phyloP scores from a whole-genome alignment of 2,329 filamentous ascomycete species.

The Cladosporium oxysporum region DNA sequence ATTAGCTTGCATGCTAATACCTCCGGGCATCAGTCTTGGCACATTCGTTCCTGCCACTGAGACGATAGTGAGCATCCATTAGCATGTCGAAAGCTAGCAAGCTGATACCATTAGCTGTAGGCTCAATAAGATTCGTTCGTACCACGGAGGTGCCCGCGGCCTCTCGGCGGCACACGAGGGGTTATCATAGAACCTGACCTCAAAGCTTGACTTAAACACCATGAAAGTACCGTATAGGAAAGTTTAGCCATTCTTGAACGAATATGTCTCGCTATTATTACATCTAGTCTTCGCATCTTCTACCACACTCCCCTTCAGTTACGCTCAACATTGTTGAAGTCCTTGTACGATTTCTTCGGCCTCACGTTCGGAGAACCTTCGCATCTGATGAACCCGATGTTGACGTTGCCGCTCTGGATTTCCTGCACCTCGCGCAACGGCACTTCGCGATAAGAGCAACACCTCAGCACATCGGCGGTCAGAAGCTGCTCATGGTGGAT shows the following conservation, averaged over 20 bases:
- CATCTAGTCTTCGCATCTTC: not conserved
- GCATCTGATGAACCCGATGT: not conserved
- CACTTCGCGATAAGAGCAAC: not conserved
- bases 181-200: not conserved
- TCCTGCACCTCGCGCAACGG: not conserved
- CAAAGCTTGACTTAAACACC: not conserved
- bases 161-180: not conserved
- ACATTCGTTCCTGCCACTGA: not conserved
- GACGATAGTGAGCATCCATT: not conserved
- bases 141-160: not conserved
- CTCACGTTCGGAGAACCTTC: not conserved
- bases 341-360: conserved; percentile 13
- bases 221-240: not conserved
- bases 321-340: not conserved
- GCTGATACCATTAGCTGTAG: not conserved
- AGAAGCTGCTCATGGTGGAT: conserved; percentile 8
- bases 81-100: not conserved
- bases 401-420: not conserved
- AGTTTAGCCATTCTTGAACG: not conserved
- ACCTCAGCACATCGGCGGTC: not conserved
- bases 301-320: not conserved
- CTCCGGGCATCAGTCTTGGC: no score
- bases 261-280: not conserved
- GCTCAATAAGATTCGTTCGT: not conserved
- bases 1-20: not conserved